Conservation (phyloP, 2,329 filamentous ascomycete genomes). For the Penicillium paneum region DNA sequence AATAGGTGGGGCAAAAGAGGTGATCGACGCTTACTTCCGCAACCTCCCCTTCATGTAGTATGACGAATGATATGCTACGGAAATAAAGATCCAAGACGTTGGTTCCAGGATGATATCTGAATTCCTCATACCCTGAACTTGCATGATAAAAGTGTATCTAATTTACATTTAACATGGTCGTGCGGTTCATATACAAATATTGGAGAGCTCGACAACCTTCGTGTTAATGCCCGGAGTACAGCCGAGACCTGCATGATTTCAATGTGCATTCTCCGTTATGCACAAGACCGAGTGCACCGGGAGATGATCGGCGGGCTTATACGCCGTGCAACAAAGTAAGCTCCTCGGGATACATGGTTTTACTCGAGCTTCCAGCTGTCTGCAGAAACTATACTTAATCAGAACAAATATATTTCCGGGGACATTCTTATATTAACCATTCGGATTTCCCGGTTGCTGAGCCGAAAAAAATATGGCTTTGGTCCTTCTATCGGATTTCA, state of each 20-base stretch:
- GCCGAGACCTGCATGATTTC: slow-evolving; percentile 6
- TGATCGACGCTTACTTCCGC: background rate
- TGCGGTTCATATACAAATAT: background rate
- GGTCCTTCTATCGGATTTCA: no score
- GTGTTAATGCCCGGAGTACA: background rate
- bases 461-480: background rate
- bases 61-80: slow-evolving; percentile 12
- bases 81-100: slow-evolving; percentile 13
- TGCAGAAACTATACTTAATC: background rate
- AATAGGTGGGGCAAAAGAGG: background rate
- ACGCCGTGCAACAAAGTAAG: slow-evolving; percentile 3
- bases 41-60: background rate
- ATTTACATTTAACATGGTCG: background rate
- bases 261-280: slow-evolving; percentile 4
- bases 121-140: background rate
- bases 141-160: background rate
- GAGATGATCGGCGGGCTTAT: slow-evolving; percentile 16
- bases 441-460: background rate
- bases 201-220: background rate
- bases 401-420: background rate
- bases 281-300: slow-evolving; percentile 9
- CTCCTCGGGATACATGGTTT: background rate
- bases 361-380: slow-evolving; percentile 1
- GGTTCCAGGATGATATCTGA: background rate
- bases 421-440: background rate